A percentile compares a stretch with the other conserved stretches of the same genome.
These are phyloP conservation scores for Fusarium tjaetaba DNA, from an alignment of 2,329 filamentous ascomycete species.

Conservation along the genomic window DNA sequence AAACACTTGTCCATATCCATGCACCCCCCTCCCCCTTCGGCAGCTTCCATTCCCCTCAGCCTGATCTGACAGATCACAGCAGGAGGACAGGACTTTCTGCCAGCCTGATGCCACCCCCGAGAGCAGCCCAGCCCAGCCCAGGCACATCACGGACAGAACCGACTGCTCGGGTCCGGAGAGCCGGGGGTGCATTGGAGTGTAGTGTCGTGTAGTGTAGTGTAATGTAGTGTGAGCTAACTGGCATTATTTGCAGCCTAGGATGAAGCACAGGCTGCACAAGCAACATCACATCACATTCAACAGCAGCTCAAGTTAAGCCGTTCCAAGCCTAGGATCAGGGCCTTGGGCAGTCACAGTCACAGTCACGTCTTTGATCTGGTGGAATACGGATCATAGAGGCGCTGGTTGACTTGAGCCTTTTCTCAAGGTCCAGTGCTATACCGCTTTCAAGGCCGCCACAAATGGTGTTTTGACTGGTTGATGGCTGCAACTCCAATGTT, in stretches of 20 bases:
- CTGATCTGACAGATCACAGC: neutral
- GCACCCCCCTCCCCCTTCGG: neutral
- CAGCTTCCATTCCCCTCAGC: neutral
- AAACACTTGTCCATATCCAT: neutral
- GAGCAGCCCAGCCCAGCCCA: constrained; percentile 9
- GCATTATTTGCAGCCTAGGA: neutral
- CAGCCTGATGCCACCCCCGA: constrained; percentile 16
- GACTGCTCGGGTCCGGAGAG: constrained; percentile 42
- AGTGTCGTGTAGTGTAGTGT: neutral
- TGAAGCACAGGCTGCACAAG: neutral
- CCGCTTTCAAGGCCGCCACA: constrained; percentile 28
- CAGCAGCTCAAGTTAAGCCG: constrained; percentile 18
- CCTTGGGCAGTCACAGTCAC: neutral
- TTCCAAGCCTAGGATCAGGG: constrained; percentile 27
- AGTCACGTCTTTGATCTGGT: neutral
- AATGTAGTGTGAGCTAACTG: neutral
- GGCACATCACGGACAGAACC: constrained; percentile 28
- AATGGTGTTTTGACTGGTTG: neutral
- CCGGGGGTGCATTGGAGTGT: constrained; percentile 12
- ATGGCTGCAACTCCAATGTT: constrained; percentile 30
- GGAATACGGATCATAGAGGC: neutral
- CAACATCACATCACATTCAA: constrained; percentile 1
- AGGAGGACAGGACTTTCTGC: neutral
- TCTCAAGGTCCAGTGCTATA: constrained; percentile 7
- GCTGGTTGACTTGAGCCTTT: neutral